Conservation (phyloP, 768 basidiomycete genomes). For the Tephrocybe sp. region DNA sequence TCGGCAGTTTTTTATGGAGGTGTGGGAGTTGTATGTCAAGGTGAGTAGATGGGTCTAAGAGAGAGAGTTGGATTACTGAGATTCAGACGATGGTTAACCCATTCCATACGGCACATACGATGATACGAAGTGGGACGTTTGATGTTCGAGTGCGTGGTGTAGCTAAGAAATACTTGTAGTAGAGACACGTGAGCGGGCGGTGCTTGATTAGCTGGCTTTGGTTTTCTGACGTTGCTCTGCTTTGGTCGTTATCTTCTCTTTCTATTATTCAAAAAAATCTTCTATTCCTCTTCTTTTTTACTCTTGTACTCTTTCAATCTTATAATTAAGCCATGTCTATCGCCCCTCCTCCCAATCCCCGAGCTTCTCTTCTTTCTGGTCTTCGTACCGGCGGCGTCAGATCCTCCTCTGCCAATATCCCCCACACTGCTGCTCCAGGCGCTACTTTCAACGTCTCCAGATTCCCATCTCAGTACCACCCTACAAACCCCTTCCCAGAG, state of each 20-base stretch:
- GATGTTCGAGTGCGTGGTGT: constrained; percentile 81
- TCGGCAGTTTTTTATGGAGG: constrained; percentile 85
- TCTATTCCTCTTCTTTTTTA: constrained; percentile 14
- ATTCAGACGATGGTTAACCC: constrained; percentile 84
- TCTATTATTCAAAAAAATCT: constrained; percentile 22
- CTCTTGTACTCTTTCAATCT: constrained; percentile 27
- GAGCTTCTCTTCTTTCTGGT: constrained; percentile 84
- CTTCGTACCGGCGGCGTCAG: constrained; percentile 91
- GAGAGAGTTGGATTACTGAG: constrained; percentile 3
- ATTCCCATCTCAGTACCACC: constrained; percentile 43
- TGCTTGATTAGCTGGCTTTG: constrained; percentile 23
- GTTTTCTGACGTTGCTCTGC: constrained; percentile 29
- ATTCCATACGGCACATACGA: constrained; percentile 90
- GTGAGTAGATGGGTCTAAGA: constrained; percentile 44
- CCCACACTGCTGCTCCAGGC: constrained; percentile 67
- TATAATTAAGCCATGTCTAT: constrained; percentile 45
- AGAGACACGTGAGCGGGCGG: constrained; percentile 22
- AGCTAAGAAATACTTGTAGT: constrained; percentile 77
- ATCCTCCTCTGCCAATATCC: constrained; percentile 57
- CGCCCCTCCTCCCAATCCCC: constrained; percentile 45
- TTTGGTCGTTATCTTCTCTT: constrained; percentile 28
- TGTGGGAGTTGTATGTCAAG: constrained; percentile 98
- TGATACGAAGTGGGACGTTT: constrained; percentile 78
- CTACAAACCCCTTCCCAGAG: constrained; percentile 37
- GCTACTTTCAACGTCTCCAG: constrained; percentile 64